Base-by-base conservation (phyloP, 257 asterid genomes). In the Ligustrum vulgare region DNA sequence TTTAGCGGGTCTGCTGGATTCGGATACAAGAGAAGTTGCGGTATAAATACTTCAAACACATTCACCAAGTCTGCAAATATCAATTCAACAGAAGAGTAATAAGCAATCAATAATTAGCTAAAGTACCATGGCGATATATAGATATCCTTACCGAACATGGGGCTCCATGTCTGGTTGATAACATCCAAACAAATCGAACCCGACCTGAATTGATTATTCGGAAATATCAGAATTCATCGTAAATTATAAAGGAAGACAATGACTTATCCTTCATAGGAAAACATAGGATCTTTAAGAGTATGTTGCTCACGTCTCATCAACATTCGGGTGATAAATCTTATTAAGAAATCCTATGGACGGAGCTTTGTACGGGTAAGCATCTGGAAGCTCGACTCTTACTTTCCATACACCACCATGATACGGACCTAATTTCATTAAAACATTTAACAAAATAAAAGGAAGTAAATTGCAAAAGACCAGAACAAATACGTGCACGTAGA, bases 351-450 rank as follows among this genome's bases (percentile, higher is more conserved):
- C 97, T 78, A 95, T 91, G 8, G 99, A 93, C 49, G 99, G 99
- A 81, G 99, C 93, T 84, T 91, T 95, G 83, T 93, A 95, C 0
- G 99, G 99, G 78, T 95, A 95, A 74, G 97, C 96, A 84, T 91
- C 99, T 1, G 99, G 97, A 75, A 95, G 97, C 87, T 93, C 97
- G 83, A 95, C 99, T 80, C 93, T 91, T 79, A 95, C 54, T 82
- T 93, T 95, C 99, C 99, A 95, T n/a, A 90, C 92, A 39, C 98
- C 99, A 4, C 98, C 99, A 25, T 87, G 92, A 87, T 95, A 95
- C 10, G 91, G 97, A 80, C 98, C 99, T 95, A 87, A 76, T 77
- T 83, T 74, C 84, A 81, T 74, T 33, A 32, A 22, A 74, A 28
- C 74, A 70, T 23, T 47, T 60, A 32, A 36, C 51, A 67, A 23